These are phyloP conservation scores for Lolium rigidum DNA, from an alignment of 176 grass and related monocot genomes.

Conservation along the genomic window DNA sequence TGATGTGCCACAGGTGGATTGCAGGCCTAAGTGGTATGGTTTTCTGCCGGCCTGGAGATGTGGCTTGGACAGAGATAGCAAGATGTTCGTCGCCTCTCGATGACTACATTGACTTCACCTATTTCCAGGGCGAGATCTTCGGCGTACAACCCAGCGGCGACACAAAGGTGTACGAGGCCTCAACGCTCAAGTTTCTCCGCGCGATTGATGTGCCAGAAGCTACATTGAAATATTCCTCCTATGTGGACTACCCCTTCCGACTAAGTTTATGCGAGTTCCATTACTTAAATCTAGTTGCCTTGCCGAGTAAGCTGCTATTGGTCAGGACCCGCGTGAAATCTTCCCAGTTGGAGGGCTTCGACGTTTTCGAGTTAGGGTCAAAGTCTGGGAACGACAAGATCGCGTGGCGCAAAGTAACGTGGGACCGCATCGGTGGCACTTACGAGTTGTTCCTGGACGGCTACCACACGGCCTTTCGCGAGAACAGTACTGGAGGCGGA, in stretches of 20 bases:
- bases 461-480: background rate
- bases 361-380: background rate
- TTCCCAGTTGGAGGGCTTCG: background rate
- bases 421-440: background rate
- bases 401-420: background rate
- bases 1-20: background rate
- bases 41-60: constrained; percentile 20
- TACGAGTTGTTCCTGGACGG: background rate
- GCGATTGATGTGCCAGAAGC: background rate
- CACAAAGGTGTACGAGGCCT: background rate
- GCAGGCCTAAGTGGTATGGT: background rate
- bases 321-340: background rate
- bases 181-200: background rate
- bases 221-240: background rate
- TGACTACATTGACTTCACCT: background rate
- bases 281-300: background rate
- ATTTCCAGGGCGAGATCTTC: background rate
- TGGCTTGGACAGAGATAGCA: background rate
- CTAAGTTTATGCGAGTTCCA: too few species aligned
- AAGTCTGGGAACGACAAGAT: background rate
- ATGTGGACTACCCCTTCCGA: background rate
- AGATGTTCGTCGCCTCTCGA: background rate
- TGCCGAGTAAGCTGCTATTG: too few species aligned
- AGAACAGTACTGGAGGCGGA: background rate
- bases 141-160: background rate